Evolutionary conservation across 2,329 filamentous ascomycete species (phyloP).

Genomic region (Aspergillus ochraceoroseus): DNA sequence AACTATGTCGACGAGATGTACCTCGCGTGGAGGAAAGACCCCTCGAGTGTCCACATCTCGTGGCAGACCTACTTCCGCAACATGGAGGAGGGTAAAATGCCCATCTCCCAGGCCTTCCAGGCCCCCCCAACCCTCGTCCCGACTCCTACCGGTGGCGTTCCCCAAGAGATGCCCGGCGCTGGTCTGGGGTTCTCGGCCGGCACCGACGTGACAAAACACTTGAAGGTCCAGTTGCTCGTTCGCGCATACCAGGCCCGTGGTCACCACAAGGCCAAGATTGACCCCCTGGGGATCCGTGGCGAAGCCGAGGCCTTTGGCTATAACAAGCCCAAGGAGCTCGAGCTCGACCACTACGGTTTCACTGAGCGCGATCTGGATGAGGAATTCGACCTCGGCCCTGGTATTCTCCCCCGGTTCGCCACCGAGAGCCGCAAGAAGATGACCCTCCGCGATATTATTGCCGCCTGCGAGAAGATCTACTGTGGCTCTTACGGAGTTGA

Average conservation of each 20-base stretch:
- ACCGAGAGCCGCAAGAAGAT: constrained; percentile 86
- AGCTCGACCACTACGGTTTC: constrained; percentile 91
- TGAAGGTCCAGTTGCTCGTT: constrained; percentile 96
- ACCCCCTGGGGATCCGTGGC: constrained; percentile 88
- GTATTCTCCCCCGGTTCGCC: constrained; percentile 91
- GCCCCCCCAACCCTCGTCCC: constrained; percentile 90
- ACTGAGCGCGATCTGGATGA: constrained; percentile 88
- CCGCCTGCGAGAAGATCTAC: constrained; percentile 89
- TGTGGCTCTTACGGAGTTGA: constrained; percentile 96
- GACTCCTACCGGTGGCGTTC: constrained; percentile 70
- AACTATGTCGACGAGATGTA: constrained; percentile 99
- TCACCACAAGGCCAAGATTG: constrained; percentile 97
- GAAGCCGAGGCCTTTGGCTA: constrained; percentile 79
- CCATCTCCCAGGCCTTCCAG: constrained; percentile 93
- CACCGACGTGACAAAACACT: constrained; percentile 85
- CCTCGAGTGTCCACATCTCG: constrained; percentile 88
- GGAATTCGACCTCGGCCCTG: constrained; percentile 86
- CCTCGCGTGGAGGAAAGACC: constrained; percentile 91
- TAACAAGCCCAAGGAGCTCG: constrained; percentile 84
- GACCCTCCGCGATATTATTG: constrained; percentile 91
- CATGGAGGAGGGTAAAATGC: constrained; percentile 98
- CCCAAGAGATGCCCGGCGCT: constrained; percentile 64
- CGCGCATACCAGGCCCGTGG: constrained; percentile 97
- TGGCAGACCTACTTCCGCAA: constrained; percentile 99
- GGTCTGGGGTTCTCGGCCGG: constrained; percentile 63